Evolutionary conservation across 2,329 filamentous ascomycete species (phyloP), one percentile per base, ranked within the genome.

Genomic region (Venturia aucupariae): DNA sequence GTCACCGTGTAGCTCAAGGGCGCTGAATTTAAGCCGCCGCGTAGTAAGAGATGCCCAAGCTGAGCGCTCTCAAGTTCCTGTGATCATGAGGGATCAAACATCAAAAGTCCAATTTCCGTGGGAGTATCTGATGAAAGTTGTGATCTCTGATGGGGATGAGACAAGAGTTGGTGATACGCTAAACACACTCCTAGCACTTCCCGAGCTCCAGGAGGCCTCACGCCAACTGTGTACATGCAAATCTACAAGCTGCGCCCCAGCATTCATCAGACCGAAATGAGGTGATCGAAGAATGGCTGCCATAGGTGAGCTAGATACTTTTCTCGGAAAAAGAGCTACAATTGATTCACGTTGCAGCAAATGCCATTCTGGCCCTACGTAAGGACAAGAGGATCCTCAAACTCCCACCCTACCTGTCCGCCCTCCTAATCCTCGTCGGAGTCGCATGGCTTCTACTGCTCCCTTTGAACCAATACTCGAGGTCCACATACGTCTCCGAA

Each of bases 401-500:
- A 77, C 78, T 96, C 22, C 92, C 93, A 48, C 90, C 92, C 17
- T 93, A 95, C 78, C 79, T 97, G 41, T 97, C 93, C 41, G 82
- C 91, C 62, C 79, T 96, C 48, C 95, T 90, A 76, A 86, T 97
- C 70, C 71, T 93, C 60, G 84, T 96, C 71, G 94, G 94, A 63
- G 84, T 97, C 64, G 84, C 86, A 69, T 99, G 93, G 90, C 86
- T 99, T 17, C 84, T 97, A 27, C 82, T 97, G 39, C 84, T 99
- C 1, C 94, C 94, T 2, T 82, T 97, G 63, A 84, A 97, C 75
- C 85, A 92, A 69, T 96, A 97, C 79, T 96, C 92, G 61, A 86
- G 94, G 68, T 83, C 85, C 66, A 99, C 93, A 0, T 99, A 99
- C 76, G 94, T 99, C 65, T 97, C 93, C 54, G 94, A 99, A 76